Conservation (phyloP, 1,284 basidiomycete species). For the Rhodotorula sp. region DNA sequence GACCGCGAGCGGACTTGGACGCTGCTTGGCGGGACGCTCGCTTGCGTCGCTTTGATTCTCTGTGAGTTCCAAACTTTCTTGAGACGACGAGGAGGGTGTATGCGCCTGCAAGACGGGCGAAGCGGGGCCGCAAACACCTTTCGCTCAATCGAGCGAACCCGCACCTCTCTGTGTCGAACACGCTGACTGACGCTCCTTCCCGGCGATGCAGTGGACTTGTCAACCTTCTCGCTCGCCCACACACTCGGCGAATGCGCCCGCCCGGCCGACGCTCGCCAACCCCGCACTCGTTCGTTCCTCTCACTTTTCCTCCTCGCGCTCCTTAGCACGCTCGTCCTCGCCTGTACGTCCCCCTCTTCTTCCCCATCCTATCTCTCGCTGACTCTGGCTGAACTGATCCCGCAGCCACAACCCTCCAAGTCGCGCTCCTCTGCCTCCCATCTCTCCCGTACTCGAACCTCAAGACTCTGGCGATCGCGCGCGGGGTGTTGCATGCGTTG, state of each 20-base stretch:
- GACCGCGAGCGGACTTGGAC: not conserved
- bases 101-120: no score
- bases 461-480: not conserved
- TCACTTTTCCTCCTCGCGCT: not conserved
- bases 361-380: not conserved
- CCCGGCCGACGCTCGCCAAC: no score
- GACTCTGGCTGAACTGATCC: not conserved
- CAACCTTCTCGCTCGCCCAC: no score
- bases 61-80: not conserved
- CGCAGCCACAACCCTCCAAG: slow-evolving; percentile 6
- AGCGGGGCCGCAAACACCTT: no score
- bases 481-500: slow-evolving; percentile 13
- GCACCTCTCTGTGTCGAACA: no score
- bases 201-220: slow-evolving; percentile 3
- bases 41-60: not conserved
- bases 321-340: not conserved
- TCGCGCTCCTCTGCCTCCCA: slow-evolving; percentile 7
- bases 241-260: no score
- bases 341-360: not conserved
- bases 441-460: not conserved
- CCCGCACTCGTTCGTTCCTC: no score
- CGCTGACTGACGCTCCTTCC: no score
- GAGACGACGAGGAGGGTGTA: no score
- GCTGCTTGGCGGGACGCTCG: slow-evolving; percentile 3
- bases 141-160: no score